Base-by-base conservation (phyloP, 2,329 filamentous ascomycete species). In the Bipolaris bicolor region DNA sequence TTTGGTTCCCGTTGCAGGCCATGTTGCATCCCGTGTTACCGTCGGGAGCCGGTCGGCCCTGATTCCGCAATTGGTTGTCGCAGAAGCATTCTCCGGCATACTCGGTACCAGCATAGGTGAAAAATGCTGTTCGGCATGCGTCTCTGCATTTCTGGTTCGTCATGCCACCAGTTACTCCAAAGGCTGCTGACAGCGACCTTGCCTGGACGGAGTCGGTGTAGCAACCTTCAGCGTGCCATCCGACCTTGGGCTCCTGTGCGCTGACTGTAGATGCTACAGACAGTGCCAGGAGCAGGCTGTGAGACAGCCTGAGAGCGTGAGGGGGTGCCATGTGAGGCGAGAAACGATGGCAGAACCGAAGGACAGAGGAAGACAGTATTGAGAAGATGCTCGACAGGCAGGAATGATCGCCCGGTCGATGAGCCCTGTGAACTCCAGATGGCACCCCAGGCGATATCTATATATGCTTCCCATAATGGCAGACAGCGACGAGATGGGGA, bases 21-120 rank as follows among this genome's bases (percentile, higher is more conserved):
- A 65, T 72, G 34, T 64, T 66, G 62, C 73, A 75, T 39, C 80
- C 77, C 1, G 71, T 68, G n/a, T 86, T 82, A 29, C 69, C 68
- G 49, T 69, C 63, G 9, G 64, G 52, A 3, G 65, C 68, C 9
- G 66, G 64, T 6, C 54, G 62, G 2, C 74, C 74, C 33, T 49
- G 53, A 11, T 55, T 58, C 10, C 51, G 26, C 9, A 68, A 26
- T 3, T 52, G 48, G 26, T 65, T 69, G 36, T 69, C 69, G 49
- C 70, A 73, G 47, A 56, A 69, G 45, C 66, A 70, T 34, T 69
- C 68, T 13, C 60, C 64, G 11, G 47, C 53, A 47, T 70, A 71
- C 47, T 72, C 69, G 1, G 65, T 68, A 13, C 69, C 69, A 26
- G 67, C 67, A 16, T 64, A 51, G 2, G 55, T 49, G 47, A 56